Conservation (phyloP, 1,139 yeast genomes). For the Casaregolazyma lundiana region DNA sequence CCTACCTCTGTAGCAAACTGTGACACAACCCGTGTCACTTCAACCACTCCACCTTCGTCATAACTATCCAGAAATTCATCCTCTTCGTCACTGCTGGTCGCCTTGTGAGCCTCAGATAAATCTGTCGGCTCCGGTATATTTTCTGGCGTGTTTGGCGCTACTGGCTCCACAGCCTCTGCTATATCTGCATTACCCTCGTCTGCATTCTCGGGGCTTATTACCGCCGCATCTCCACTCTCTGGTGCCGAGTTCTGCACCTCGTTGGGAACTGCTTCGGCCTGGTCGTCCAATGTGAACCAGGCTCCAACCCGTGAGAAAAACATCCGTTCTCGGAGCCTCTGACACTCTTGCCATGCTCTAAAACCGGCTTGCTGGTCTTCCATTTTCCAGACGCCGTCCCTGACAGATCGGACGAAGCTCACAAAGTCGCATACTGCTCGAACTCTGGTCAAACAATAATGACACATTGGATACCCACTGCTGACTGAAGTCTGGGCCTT, state of each 20-base stretch:
- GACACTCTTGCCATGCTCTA: conserved; percentile 56
- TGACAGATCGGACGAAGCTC: conserved; percentile 64
- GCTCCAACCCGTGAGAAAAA: conserved; percentile 84
- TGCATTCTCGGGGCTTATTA: too few relatives aligned
- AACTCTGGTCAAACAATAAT: conserved; percentile 71
- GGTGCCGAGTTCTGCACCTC: background rate
- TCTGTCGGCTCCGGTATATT: background rate
- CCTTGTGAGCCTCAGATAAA: background rate
- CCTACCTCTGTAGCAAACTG: conserved; percentile 9
- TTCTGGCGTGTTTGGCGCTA: background rate
- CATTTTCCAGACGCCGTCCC: conserved; percentile 49
- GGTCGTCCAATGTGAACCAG: conserved; percentile 19
- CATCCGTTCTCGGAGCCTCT: conserved; percentile 53
- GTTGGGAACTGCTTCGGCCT: background rate
- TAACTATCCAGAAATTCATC: conserved; percentile 18
- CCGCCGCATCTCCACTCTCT: background rate
- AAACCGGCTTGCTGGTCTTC: conserved; percentile 37
- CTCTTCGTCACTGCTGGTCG: conserved; percentile 11
- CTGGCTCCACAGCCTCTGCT: too few relatives aligned
- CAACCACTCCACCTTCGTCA: conserved; percentile 13
- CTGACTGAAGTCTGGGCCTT: conserved; percentile 13
- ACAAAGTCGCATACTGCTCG: conserved; percentile 76
- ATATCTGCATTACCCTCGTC: too few relatives aligned
- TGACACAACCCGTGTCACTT: conserved; percentile 12
- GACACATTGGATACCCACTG: conserved; percentile 66